Evolutionary conservation across 768 basidiomycete genomes (phyloP).

Genomic region (Amanita phalloides): DNA sequence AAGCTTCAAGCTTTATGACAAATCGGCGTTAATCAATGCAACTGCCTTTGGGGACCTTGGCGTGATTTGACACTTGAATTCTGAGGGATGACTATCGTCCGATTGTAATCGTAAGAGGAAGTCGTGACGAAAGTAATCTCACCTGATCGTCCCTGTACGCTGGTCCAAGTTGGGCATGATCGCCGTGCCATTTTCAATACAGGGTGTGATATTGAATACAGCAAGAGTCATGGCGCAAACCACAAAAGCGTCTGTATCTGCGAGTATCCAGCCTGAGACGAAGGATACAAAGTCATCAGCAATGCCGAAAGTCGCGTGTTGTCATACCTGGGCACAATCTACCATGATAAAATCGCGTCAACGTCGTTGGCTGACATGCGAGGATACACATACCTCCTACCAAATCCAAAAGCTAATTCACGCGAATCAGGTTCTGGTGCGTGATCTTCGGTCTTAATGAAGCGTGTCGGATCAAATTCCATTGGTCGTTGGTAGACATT

Average conservation of each 20-base stretch:
- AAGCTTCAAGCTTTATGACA: too few species aligned
- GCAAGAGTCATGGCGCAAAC: slow-evolving; percentile 29
- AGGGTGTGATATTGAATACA: slow-evolving; percentile 26
- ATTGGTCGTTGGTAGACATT: slow-evolving; percentile 30
- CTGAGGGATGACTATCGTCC: slow-evolving; percentile 13
- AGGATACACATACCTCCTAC: slow-evolving; percentile 25
- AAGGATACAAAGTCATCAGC: neutral
- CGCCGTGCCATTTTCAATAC: slow-evolving; percentile 13
- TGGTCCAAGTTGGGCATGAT: slow-evolving; percentile 29
- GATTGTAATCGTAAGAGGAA: neutral
- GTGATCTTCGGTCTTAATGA: slow-evolving; percentile 25
- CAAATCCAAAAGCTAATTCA: slow-evolving; percentile 41
- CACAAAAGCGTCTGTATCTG: slow-evolving; percentile 32
- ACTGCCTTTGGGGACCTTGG: slow-evolving; percentile 14
- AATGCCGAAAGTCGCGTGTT: neutral
- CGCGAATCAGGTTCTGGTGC: slow-evolving; percentile 32
- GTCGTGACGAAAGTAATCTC: neutral
- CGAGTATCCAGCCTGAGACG: slow-evolving; percentile 15
- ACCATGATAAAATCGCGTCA: neutral
- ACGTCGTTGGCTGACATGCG: neutral
- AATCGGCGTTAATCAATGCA: slow-evolving; percentile 10
- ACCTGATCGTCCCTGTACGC: slow-evolving; percentile 37
- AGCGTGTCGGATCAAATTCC: slow-evolving; percentile 36
- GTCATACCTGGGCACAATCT: slow-evolving; percentile 25
- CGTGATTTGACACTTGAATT: slow-evolving; percentile 17